These are phyloP conservation scores for Aspergillus hiratsukae DNA, from an alignment of 2,329 filamentous ascomycete species.

Conservation along the genomic window DNA sequence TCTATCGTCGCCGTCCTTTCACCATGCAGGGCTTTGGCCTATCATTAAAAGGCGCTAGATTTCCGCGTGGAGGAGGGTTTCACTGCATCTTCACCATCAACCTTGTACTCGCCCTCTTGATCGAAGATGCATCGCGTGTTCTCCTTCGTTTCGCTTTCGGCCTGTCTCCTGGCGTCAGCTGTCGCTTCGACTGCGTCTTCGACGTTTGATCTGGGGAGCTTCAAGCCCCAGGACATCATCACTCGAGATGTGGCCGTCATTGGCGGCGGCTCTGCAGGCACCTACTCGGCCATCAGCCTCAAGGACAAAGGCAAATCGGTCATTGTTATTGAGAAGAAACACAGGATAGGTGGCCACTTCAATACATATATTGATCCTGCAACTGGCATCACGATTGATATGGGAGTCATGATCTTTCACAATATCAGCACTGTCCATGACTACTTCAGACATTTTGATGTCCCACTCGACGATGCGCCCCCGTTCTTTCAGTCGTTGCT, in stretches of 20 bases:
- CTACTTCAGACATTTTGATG: slow-evolving; percentile 3
- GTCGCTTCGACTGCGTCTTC: not conserved
- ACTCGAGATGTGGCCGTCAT: slow-evolving; percentile 5
- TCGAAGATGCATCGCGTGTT: not conserved
- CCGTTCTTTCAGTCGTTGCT: not conserved
- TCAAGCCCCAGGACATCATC: not conserved
- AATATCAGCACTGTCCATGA: not conserved
- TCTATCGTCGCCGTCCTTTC: not conserved
- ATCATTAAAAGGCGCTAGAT: not conserved
- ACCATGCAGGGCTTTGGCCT: not conserved
- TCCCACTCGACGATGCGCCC: not conserved
- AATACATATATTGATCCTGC: slow-evolving; percentile 3
- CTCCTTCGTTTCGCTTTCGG: not conserved
- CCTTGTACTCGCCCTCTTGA: not conserved
- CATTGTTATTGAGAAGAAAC: slow-evolving; percentile 5
- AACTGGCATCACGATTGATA: not conserved
- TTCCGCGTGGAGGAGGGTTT: not conserved
- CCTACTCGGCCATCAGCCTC: slow-evolving; percentile 2
- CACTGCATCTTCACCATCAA: not conserved
- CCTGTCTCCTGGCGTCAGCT: not conserved
- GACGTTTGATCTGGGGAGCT: not conserved
- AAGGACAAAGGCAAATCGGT: slow-evolving; percentile 4
- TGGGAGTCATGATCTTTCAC: not conserved
- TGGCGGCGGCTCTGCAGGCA: slow-evolving; percentile 1
- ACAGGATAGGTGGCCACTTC: slow-evolving; percentile 2